Base-by-base conservation (phyloP, 352 stramenopile genomes). In the Pythium pyrilobum region DNA sequence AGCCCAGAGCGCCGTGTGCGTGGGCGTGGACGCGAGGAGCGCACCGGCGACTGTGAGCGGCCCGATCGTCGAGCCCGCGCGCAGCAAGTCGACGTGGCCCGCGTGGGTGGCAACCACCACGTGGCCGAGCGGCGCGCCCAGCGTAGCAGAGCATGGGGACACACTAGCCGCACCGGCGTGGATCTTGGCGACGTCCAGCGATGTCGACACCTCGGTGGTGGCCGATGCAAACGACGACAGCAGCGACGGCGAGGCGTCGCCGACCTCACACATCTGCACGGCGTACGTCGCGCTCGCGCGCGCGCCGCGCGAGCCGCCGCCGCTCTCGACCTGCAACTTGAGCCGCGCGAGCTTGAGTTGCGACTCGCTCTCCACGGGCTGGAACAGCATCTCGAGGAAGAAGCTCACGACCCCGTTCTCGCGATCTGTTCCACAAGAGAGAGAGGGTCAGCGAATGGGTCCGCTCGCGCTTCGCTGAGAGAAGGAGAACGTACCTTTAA, bases 401-500 rank as follows among this genome's bases (percentile, higher is more conserved):
- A 89, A 89, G 25, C 50, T 66, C 25, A 53, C 42, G n/a, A 51
- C 67, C 3, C 64, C 74, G 36, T 63, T 77, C 44, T 75, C 74
- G 57, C 70, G 73, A 62, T 87, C 81, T 91, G 27, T n/a, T 11
- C 5, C 12, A 28, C 28, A 25, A 9, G n/a, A n/a, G n/a, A n/a
- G n/a, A n/a, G n/a, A n/a, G n/a, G n/a, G n/a, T n/a, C n/a, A n/a
- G n/a, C n/a, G n/a, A n/a, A n/a, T n/a, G n/a, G n/a, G n/a, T n/a
- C n/a, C n/a, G n/a, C n/a, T n/a, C n/a, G n/a, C n/a, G n/a, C n/a
- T n/a, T n/a, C n/a, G n/a, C n/a, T n/a, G n/a, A n/a, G n/a, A n/a
- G n/a, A n/a, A n/a, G n/a, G n/a, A n/a, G n/a, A n/a, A n/a, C 45
- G 32, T 54, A 89, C 81, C 81, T 84, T 77, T 77, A 48, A 77